phyloP scores from a whole-genome alignment of 1,284 basidiomycete genomes.

The Peniophora sp. region DNA sequence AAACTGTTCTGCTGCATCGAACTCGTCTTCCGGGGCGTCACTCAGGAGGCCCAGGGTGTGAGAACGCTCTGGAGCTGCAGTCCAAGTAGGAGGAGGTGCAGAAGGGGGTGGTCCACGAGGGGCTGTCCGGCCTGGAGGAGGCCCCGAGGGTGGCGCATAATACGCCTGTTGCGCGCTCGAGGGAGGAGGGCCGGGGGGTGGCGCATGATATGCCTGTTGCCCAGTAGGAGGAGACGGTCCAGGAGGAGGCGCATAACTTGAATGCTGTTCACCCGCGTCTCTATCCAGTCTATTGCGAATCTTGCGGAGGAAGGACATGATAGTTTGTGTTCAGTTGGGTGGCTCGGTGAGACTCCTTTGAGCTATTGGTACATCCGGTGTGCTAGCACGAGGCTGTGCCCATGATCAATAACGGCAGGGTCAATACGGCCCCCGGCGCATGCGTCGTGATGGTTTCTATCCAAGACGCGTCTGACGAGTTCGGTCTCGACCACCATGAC shows the following conservation, averaged over 20 bases:
- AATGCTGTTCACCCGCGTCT: neutral
- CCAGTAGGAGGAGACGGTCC: neutral
- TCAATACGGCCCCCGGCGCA: no score
- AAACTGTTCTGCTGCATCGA: slow-evolving; percentile 38
- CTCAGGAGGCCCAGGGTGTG: slow-evolving; percentile 37
- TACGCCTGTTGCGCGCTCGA: neutral
- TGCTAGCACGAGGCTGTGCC: no score
- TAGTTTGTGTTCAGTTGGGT: no score
- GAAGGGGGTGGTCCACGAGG: neutral
- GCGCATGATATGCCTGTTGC: neutral
- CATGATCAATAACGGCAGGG: no score
- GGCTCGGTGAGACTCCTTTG: no score
- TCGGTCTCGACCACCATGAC: no score
- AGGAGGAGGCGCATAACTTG: neutral
- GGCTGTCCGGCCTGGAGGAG: neutral
- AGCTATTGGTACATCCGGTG: no score
- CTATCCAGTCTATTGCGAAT: neutral
- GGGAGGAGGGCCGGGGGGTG: neutral
- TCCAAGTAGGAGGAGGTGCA: slow-evolving; percentile 28
- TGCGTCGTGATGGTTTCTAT: no score
- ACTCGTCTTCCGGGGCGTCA: slow-evolving; percentile 50
- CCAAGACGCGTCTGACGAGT: no score
- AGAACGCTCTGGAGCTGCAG: slow-evolving; percentile 38
- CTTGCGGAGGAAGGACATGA: neutral
- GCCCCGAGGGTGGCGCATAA: neutral